Evolutionary conservation across 164 flowering plant species (phyloP), one percentile per base, ranked within the genome.

Genomic region (Vitis rupestris): DNA sequence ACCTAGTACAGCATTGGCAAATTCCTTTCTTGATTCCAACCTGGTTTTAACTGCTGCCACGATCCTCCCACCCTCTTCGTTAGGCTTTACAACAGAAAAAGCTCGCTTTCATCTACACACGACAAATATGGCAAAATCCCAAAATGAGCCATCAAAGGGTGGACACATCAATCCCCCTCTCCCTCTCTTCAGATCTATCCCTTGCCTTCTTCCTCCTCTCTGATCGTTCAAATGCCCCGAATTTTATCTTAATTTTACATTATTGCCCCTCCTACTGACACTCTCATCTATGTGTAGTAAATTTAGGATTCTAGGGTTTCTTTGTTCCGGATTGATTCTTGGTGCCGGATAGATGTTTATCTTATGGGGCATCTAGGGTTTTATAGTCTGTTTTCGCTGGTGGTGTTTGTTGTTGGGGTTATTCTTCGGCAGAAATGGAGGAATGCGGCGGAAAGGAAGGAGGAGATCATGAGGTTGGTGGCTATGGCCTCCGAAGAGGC

Each of bases 401-500:
- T 69, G 4, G 23, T 78, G 54, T 61, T 75, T 27, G 64, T 78
- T 23, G 47, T 68, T 58, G 72, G 70, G 47, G 63, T 84, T 10
- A 49, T 81, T 8, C 59, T 83, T 44, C 82, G 87, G 30, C 79
- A 78, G 57, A 83, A 83, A 76, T 89, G 90, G 94, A 70, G 82
- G 78, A 61, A 69, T 50, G 75, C 83, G 50, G 79, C 47, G 67
- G 86, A 76, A 23, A 80, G 87, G 81, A 78, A 66, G 78, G 83
- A 80, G 86, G 94, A 91, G 84, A 79, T 91, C 68, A 70, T 30
- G 75, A 55, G 88, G 59, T 85, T 85, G 4, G 62, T 84, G 50
- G 77, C 70, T 51, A 55, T 79, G 73, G 97, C 87, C 0, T 70
- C 93, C 3, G 81, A 86, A 69, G 93, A 90, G 71, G 66, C 87